These are phyloP conservation scores for Rubroshorea leprosula DNA, from an alignment of 345 rosid species.

Conservation along the genomic window DNA sequence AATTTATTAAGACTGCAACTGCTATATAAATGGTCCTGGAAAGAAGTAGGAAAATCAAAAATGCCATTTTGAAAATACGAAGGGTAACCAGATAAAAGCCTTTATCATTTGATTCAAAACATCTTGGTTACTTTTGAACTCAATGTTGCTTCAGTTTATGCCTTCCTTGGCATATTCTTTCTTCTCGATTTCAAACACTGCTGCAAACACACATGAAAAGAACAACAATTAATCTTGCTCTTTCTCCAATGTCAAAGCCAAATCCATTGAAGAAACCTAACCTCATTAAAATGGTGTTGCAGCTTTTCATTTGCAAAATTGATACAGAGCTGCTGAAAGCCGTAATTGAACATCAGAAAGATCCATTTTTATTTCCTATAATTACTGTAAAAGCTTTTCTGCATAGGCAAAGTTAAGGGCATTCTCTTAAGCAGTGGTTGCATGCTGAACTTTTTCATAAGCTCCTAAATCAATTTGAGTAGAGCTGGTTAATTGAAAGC, in stretches of 20 bases:
- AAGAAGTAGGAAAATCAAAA: not conserved
- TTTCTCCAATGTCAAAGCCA: conserved; percentile 6
- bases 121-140: conserved; percentile 71
- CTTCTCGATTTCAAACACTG: conserved; percentile 82
- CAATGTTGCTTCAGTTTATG: conserved; percentile 73
- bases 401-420: not conserved
- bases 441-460: too few relatives aligned
- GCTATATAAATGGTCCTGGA: not conserved
- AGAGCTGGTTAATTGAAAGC: too few relatives aligned
- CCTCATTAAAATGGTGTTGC: conserved; percentile 81
- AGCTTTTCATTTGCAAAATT: conserved; percentile 75
- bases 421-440: too few relatives aligned
- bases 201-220: conserved; percentile 29
- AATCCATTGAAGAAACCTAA: conserved; percentile 14
- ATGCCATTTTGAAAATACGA: not conserved
- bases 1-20: not conserved
- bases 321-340: conserved; percentile 80
- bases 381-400: not conserved
- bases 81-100: conserved; percentile 23
- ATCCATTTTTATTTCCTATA: not conserved
- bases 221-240: conserved; percentile 1
- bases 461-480: too few relatives aligned
- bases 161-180: conserved; percentile 66
- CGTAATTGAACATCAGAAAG: conserved; percentile 13
- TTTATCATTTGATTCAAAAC: conserved; percentile 69